phyloP scores from a whole-genome alignment of 1,284 basidiomycete species.

The Apiotrichum mycotoxinovorans region DNA sequence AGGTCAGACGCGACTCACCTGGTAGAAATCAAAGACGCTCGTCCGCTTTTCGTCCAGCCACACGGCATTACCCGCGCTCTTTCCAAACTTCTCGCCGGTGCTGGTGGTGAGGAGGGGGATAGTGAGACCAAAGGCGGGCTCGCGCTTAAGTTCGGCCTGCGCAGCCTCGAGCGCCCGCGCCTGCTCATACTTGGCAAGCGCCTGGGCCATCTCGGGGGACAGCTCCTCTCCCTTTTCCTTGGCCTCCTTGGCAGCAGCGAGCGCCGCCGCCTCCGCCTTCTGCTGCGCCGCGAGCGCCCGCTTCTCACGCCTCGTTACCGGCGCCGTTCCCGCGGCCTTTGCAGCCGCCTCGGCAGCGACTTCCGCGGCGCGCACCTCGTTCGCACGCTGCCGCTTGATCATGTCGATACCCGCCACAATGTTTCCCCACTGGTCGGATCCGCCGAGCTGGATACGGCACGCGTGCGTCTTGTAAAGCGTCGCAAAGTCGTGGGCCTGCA shows the following conservation, averaged over 20 bases:
- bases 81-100: conserved; percentile 92
- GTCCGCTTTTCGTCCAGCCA: conserved; percentile 78
- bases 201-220: not conserved
- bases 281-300: conserved; percentile 11
- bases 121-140: conserved; percentile 77
- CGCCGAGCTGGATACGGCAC: conserved; percentile 89
- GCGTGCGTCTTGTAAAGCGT: conserved; percentile 62
- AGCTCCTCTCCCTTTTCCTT: conserved; percentile 12
- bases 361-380: conserved; percentile 22
- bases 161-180: conserved; percentile 10
- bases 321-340: not conserved
- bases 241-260: not conserved
- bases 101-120: conserved; percentile 89
- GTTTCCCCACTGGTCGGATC: conserved; percentile 99
- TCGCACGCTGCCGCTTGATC: conserved; percentile 57
- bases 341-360: conserved; percentile 18
- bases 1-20: conserved; percentile 57
- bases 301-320: conserved; percentile 16
- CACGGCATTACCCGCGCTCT: conserved; percentile 92
- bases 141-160: conserved; percentile 51
- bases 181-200: conserved; percentile 13
- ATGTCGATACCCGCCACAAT: conserved; percentile 88
- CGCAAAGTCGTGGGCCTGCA: conserved; percentile 95
- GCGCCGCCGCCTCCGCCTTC: not conserved
- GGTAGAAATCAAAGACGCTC: conserved; percentile 84